These are phyloP conservation scores for Penicillium concentricum DNA, from an alignment of 2,329 filamentous ascomycete genomes.

Conservation along the genomic window DNA sequence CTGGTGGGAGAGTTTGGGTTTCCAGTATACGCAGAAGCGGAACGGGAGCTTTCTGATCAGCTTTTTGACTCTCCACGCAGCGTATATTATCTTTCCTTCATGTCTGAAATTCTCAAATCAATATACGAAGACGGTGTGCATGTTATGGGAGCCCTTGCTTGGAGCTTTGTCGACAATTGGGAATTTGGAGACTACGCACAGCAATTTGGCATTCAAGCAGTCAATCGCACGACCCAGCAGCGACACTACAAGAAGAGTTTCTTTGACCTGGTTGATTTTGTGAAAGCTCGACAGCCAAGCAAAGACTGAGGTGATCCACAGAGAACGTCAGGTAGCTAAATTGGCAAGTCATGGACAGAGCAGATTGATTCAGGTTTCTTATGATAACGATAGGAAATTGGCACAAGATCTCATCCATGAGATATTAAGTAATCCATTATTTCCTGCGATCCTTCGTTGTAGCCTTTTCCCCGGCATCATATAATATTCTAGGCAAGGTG, in stretches of 20 bases:
- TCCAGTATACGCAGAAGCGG: slow-evolving; percentile 52
- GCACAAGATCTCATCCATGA: too few species aligned
- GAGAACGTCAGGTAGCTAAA: neutral
- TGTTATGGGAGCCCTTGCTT: slow-evolving; percentile 55
- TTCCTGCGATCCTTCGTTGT: neutral
- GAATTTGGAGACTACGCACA: slow-evolving; percentile 54
- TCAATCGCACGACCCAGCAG: slow-evolving; percentile 54
- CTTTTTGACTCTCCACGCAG: slow-evolving; percentile 55
- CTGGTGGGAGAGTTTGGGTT: slow-evolving; percentile 58
- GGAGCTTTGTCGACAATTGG: slow-evolving; percentile 56
- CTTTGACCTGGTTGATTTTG: slow-evolving; percentile 58
- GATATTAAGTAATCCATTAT: neutral
- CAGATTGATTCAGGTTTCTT: neutral
- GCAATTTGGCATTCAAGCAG: slow-evolving; percentile 58
- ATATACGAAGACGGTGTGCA: slow-evolving; percentile 58
- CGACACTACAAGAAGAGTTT: slow-evolving; percentile 58
- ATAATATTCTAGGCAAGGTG: neutral
- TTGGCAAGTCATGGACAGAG: neutral
- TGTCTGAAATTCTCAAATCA: slow-evolving; percentile 56
- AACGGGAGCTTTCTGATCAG: slow-evolving; percentile 48
- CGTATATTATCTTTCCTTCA: slow-evolving; percentile 55
- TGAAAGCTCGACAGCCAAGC: slow-evolving; percentile 26
- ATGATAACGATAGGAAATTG: neutral
- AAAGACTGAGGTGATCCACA: neutral
- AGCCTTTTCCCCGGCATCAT: neutral